A percentile compares a stretch with the other conserved stretches of the same genome.
Evolutionary conservation across 306 rosid genomes (phyloP).

Genomic region (Pachyrhizus erosus): DNA sequence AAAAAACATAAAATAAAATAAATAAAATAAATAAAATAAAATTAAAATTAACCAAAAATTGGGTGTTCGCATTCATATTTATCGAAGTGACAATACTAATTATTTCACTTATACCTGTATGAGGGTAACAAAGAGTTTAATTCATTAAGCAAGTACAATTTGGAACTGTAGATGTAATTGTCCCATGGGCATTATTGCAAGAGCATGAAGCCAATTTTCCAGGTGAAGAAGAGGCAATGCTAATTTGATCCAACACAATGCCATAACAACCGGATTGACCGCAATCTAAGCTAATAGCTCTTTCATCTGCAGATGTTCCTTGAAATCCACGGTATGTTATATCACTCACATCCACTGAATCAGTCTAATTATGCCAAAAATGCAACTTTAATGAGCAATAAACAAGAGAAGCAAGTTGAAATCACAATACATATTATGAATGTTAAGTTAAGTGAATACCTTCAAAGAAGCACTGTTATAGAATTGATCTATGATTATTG

Average conservation of each 20-base stretch:
- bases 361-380: background rate
- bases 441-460: background rate
- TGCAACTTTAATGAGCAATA: background rate
- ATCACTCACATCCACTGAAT: slow-evolving; percentile 33
- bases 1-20: too few relatives aligned
- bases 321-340: slow-evolving; percentile 36
- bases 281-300: slow-evolving; percentile 41
- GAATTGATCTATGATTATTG: slow-evolving; percentile 46
- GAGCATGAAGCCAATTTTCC: background rate
- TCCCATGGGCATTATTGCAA: slow-evolving; percentile 43
- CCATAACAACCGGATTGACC: slow-evolving; percentile 14
- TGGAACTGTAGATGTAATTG: background rate
- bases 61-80: too few relatives aligned
- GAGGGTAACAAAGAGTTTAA: background rate
- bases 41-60: too few relatives aligned
- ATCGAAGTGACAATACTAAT: too few relatives aligned
- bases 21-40: too few relatives aligned
- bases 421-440: background rate
- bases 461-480: background rate
- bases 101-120: too few relatives aligned
- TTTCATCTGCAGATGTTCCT: slow-evolving; percentile 37
- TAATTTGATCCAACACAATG: slow-evolving; percentile 24
- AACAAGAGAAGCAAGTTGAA: background rate
- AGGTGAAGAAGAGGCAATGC: background rate
- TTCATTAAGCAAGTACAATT: slow-evolving; percentile 9